Evolutionary conservation across 768 basidiomycete species (phyloP).

Genomic region (Cystobasidium onofrii): DNA sequence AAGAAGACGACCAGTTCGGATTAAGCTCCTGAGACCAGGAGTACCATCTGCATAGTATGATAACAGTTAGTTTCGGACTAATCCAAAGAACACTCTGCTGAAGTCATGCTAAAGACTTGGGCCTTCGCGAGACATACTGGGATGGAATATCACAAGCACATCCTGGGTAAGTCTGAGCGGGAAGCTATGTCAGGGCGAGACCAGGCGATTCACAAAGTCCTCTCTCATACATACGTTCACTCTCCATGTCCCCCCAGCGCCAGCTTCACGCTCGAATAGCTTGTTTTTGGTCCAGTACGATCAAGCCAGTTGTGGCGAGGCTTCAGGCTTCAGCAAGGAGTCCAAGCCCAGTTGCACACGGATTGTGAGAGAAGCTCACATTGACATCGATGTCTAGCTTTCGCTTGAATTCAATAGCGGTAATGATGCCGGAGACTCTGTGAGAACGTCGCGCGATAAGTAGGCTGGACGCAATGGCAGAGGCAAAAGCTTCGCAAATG

Average conservation of each 20-base stretch:
- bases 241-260: constrained; percentile 24
- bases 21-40: constrained; percentile 23
- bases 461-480: no score
- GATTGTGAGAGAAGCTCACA: constrained; percentile 10
- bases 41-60: constrained; percentile 9
- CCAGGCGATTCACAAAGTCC: not conserved
- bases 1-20: constrained; percentile 9
- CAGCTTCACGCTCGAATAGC: constrained; percentile 22
- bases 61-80: no score
- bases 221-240: constrained; percentile 10
- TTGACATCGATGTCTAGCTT: constrained; percentile 29
- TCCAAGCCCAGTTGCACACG: no score
- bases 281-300: not conserved
- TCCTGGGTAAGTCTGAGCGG: constrained; percentile 26
- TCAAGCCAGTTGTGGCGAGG: not conserved
- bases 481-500: not conserved
- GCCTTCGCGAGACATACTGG: not conserved
- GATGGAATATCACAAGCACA: constrained; percentile 28
- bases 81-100: no score
- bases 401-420: constrained; percentile 22
- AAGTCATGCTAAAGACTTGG: no score
- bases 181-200: not conserved
- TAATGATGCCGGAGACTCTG: constrained; percentile 18
- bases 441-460: no score
- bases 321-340: not conserved